Evolutionary conservation across 2,329 filamentous ascomycete species (phyloP), one percentile per base, ranked within the genome.

Genomic region (Clonostachys rosea): DNA sequence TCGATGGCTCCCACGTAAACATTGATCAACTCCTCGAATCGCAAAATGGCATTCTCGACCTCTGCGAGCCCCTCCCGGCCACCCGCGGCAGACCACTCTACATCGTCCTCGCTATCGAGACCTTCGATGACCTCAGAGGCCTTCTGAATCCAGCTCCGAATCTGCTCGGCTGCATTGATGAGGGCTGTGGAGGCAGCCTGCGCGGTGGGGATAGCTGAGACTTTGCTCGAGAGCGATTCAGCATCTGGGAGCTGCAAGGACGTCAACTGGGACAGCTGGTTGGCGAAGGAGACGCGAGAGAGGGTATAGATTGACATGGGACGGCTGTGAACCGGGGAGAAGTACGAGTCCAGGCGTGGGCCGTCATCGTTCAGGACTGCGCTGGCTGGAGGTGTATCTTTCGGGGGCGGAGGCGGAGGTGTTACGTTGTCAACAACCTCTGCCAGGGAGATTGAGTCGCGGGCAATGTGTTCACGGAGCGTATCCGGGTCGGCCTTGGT

Each of bases 1-100:
- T 97, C 94, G 56, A 97, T 96, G n/a, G 92, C 91, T 50, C 83
- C 79, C 46, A 97, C 88, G 61, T 96, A 99, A 53, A 95, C 89
- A 57, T 91, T 89, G 60, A 97, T 90, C 47, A 99, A 75, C 45
- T 85, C 82, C 61, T 96, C 91, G 58, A 97, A 99, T 44, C 88
- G 84, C 36, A 78, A 73, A 50, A 97, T 92, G 18, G 92, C 83
- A 54, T 73, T 79, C 58, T 87, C 83, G 20, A 87, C 84, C 55
- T 87, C 84, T 44, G 84, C 84, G 35, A 92, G 73, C 3, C 89
- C 89, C 65, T 92, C 88, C 51, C 87, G 77, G 3, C 94, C 94
- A 45, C 90, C 94, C 7, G 82, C 82, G 2, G 91, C 92, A 3
- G 94, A 91, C 94, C 94, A 99, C 65, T 97, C 92, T 14, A 97